Conservation (phyloP, 441 rosid species). For the Oxalis stricta region DNA sequence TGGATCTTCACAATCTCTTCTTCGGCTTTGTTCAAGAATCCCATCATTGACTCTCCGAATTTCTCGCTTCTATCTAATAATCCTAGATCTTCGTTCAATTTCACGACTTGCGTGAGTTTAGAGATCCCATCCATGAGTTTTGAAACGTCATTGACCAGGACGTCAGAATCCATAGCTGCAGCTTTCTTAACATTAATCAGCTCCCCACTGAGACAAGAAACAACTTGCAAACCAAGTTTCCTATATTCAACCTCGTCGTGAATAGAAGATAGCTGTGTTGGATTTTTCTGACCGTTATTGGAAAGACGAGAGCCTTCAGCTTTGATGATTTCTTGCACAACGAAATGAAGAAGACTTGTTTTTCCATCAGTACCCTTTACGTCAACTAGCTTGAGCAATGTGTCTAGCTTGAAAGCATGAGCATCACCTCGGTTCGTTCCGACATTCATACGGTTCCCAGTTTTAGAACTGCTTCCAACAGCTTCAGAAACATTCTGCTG, state of each 20-base stretch:
- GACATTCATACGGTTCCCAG: conserved; percentile 81
- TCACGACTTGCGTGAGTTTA: conserved; percentile 35
- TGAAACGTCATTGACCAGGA: conserved; percentile 34
- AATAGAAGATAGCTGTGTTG: conserved; percentile 23
- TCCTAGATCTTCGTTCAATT: conserved; percentile 21
- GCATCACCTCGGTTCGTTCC: conserved; percentile 85
- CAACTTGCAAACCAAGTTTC: conserved; percentile 70
- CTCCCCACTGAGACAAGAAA: conserved; percentile 68
- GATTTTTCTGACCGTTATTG: conserved; percentile 17
- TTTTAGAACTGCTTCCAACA: conserved; percentile 78
- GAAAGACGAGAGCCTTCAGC: conserved; percentile 55
- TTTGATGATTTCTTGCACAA: conserved; percentile 72
- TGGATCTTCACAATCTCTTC: conserved; percentile 43
- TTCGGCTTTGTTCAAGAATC: conserved; percentile 48
- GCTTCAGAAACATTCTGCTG: conserved; percentile 72
- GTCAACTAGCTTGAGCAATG: conserved; percentile 66
- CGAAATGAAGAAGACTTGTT: conserved; percentile 77
- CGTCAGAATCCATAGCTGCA: conserved; percentile 69
- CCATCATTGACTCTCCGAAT: conserved; percentile 45
- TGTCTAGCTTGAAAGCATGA: conserved; percentile 81
- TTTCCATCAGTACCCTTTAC: conserved; percentile 77
- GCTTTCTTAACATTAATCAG: conserved; percentile 65
- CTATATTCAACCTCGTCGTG: conserved; percentile 46
- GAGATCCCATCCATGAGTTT: conserved; percentile 38
- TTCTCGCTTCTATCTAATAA: conserved; percentile 22